Evolutionary conservation across 176 grass and related monocot species (phyloP).

Genomic region (Zoysia pacifica): DNA sequence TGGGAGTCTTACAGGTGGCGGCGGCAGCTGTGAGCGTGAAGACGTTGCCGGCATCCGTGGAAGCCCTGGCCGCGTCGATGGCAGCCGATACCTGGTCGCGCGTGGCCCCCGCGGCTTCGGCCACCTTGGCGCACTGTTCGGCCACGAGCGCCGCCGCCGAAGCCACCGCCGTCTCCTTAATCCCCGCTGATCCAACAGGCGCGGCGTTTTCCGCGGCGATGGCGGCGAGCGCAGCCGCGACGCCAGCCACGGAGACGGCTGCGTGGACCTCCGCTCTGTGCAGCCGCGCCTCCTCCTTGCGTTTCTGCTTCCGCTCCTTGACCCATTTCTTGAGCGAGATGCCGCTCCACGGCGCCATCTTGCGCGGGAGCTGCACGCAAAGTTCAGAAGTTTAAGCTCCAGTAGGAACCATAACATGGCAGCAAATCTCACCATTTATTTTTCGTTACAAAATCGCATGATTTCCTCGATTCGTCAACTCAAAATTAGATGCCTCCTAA

Average conservation of each 20-base stretch:
- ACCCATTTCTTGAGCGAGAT: slow-evolving; percentile 93
- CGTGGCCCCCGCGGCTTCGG: slow-evolving; percentile 82
- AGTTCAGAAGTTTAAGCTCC: slow-evolving; percentile 25
- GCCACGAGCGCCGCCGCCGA: slow-evolving; percentile 88
- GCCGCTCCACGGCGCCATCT: slow-evolving; percentile 75
- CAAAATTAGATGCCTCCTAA: background rate
- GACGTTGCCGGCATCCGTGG: slow-evolving; percentile 79
- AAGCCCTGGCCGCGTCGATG: slow-evolving; percentile 61
- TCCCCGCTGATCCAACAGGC: slow-evolving; percentile 27
- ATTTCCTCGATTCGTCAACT: slow-evolving; percentile 9
- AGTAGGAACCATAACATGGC: background rate
- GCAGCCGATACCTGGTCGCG: slow-evolving; percentile 67
- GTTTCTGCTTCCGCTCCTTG: slow-evolving; percentile 90
- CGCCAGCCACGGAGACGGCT: slow-evolving; percentile 78
- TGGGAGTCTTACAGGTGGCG: slow-evolving; percentile 62
- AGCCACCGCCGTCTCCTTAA: slow-evolving; percentile 68
- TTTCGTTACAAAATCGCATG: background rate
- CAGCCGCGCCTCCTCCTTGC: slow-evolving; percentile 85
- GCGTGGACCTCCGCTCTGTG: slow-evolving; percentile 86
- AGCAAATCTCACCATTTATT: slow-evolving; percentile 11
- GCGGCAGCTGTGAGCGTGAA: slow-evolving; percentile 94
- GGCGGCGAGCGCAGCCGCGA: slow-evolving; percentile 85
- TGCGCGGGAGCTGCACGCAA: slow-evolving; percentile 62
- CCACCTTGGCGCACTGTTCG: slow-evolving; percentile 81
- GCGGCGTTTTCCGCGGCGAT: slow-evolving; percentile 70